Base-by-base conservation (phyloP, 1,284 basidiomycete genomes). In the Trichosporon sp. region DNA sequence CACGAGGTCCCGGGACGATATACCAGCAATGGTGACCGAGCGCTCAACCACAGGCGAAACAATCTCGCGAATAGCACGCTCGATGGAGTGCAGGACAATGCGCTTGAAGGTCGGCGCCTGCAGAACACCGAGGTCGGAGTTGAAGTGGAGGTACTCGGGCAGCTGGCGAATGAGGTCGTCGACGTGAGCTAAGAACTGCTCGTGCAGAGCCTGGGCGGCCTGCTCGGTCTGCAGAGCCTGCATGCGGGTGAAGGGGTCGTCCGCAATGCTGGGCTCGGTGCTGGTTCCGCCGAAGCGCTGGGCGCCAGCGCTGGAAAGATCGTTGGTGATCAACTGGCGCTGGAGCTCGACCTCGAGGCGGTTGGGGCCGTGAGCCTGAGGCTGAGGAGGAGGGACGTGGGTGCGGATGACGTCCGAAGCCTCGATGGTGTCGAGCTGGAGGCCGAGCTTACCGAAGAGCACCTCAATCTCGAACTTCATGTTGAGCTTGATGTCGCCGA, bases 391-490 rank as follows among this genome's bases (percentile, higher is more conserved):
- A 34, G 78, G 80, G 11, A 76, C 74, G 69, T 79, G 80, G 32
- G 75, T 80, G 65, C 86, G 82, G 29, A 99, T 85, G 70, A 96
- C 88, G 8, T 88, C 90, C 7, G 93, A 91, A 1, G 93, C 90
- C 79, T 97, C 92, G 56, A 99, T 86, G 12, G 90, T 84, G 79
- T 92, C 92, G 58, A 99, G 87, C 78, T 96, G 91, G 73, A 99
- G 88, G 35, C 92, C 90, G 35, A 99, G 88, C 56, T 89, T 89
- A 83, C 95, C 96, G 87, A 96, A 99, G 9, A 99, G 85, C 34
- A 98, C 91, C 83, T 99, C 97, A 73, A 99, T 99, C 84, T 99
- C 97, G 78, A 99, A 99, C 83, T 98, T 99, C 81, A 96, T 87
- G 81, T 98, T 98, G 70, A 99, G 87, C 84, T 98, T 97, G 72